Evolutionary conservation across 495 filamentous ascomycete genomes (phyloP).

Genomic region (Penicillium verhagenii): DNA sequence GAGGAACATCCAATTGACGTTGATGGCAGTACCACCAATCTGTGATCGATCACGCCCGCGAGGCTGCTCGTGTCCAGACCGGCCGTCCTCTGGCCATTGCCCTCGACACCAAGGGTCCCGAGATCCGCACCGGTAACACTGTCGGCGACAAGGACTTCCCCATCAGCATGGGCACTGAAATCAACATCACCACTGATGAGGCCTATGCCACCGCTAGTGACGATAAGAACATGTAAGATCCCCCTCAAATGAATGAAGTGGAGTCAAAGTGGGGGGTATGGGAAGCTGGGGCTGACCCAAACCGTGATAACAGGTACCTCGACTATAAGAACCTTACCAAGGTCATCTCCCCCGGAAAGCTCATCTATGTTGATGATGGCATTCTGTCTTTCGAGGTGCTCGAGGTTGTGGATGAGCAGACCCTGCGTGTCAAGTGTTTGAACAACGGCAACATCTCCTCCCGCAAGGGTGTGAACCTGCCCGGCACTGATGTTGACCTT

Average conservation of each 20-base stretch:
- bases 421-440: constrained; percentile 74
- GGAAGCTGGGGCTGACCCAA: constrained; percentile 12
- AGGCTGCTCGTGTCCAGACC: constrained; percentile 69
- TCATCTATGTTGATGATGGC: constrained; percentile 98
- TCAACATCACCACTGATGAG: constrained; percentile 98
- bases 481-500: constrained; percentile 97
- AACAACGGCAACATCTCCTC: constrained; percentile 99
- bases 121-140: constrained; percentile 97
- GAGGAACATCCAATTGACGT: constrained; percentile 13
- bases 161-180: constrained; percentile 73
- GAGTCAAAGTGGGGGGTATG: background rate
- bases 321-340: constrained; percentile 99
- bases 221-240: constrained; percentile 85
- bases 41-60: constrained; percentile 89
- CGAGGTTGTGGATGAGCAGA: constrained; percentile 84
- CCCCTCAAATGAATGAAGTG: background rate
- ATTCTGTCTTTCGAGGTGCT: constrained; percentile 94
- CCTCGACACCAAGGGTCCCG: constrained; percentile 97
- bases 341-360: constrained; percentile 88
- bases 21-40: constrained; percentile 75
- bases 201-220: constrained; percentile 81
- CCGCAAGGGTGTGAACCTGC: constrained; percentile 97
- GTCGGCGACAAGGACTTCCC: constrained; percentile 79
- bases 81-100: constrained; percentile 95
- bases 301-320: constrained; percentile 67